Conservation (phyloP, 768 basidiomycete species). For the Dioszegia hungarica region DNA sequence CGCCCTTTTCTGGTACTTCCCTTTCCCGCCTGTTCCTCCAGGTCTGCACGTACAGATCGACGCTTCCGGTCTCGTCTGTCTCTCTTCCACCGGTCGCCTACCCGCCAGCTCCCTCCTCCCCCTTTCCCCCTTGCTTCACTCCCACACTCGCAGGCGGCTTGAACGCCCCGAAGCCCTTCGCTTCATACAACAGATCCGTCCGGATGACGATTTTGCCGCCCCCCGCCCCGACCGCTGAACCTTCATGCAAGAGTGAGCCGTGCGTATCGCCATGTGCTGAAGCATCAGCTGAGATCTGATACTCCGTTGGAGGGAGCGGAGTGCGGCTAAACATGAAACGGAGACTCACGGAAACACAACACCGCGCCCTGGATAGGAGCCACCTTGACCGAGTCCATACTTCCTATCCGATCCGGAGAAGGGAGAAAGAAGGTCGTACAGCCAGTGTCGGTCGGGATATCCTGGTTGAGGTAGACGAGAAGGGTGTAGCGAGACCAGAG, state of each 20-base stretch:
- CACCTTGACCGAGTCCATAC: conserved; percentile 55
- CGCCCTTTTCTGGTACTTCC: no score
- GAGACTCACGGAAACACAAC: conserved; percentile 53
- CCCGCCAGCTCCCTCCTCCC: conserved; percentile 36
- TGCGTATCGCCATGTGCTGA: conserved; percentile 48
- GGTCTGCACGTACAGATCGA: no score
- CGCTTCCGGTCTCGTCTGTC: no score
- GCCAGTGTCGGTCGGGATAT: conserved; percentile 51
- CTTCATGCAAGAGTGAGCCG: conserved; percentile 49
- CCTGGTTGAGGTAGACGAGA: conserved; percentile 56
- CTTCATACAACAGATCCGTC: conserved; percentile 48
- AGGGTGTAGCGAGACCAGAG: conserved; percentile 55
- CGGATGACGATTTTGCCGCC: conserved; percentile 49
- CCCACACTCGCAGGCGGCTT: conserved; percentile 40
- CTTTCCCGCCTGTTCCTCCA: no score
- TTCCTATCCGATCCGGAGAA: conserved; percentile 49
- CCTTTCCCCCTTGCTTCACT: conserved; percentile 34
- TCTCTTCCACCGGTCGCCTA: no score
- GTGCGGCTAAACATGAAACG: no score
- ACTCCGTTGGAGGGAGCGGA: no score
- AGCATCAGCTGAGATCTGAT: conserved; percentile 5
- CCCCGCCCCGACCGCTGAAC: conserved; percentile 42
- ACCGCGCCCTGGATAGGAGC: conserved; percentile 55
- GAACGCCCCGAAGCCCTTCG: conserved; percentile 45
- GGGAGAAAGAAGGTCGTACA: conserved; percentile 60